Percentiles rank a stretch among this genome's conserved stretches.
These are phyloP conservation scores for Scheffersomyces lignicola DNA, from an alignment of 1,139 yeast genomes.

Conservation along the genomic window DNA sequence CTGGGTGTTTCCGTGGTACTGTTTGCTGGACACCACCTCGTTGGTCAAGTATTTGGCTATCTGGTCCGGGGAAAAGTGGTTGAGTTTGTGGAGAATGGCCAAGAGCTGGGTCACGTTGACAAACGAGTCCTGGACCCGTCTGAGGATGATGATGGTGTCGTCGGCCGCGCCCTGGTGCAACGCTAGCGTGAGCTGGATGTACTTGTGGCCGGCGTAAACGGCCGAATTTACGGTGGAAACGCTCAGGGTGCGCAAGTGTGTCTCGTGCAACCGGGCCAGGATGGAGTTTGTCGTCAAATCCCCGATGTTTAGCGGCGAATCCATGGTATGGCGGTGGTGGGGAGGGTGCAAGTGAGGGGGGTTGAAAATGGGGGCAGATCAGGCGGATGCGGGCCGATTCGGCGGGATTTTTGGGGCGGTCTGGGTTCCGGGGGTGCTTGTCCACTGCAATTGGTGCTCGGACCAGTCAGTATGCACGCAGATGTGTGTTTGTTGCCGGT, in stretches of 20 bases:
- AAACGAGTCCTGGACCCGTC: conserved; percentile 48
- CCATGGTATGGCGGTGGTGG: too few relatives aligned
- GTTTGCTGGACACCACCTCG: conserved; percentile 34
- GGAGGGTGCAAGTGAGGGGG: too few relatives aligned
- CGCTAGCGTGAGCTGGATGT: conserved; percentile 34
- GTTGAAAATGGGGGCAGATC: too few relatives aligned
- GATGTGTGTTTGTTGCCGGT: too few relatives aligned
- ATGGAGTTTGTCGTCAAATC: conserved; percentile 47
- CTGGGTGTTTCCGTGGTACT: conserved; percentile 25
- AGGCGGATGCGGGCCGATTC: too few relatives aligned
- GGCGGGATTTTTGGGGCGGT: too few relatives aligned
- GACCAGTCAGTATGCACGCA: too few relatives aligned
- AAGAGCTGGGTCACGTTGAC: conserved; percentile 43
- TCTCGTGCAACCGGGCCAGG: conserved; percentile 34
- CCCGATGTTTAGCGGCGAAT: conserved; percentile 47
- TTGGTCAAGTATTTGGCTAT: conserved; percentile 30
- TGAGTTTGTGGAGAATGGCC: conserved; percentile 31
- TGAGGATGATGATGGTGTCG: conserved; percentile 25
- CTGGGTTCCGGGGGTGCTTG: too few relatives aligned
- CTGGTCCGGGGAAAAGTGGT: conserved; percentile 25
- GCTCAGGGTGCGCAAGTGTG: conserved; percentile 30
- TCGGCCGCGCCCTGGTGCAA: conserved; percentile 13
- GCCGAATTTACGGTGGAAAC: conserved; percentile 29
- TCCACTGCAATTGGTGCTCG: too few relatives aligned
- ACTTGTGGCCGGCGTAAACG: conserved; percentile 38